Evolutionary conservation across 192 early-diverging fungal species (phyloP).

Genomic region (Coemansia javaensis): DNA sequence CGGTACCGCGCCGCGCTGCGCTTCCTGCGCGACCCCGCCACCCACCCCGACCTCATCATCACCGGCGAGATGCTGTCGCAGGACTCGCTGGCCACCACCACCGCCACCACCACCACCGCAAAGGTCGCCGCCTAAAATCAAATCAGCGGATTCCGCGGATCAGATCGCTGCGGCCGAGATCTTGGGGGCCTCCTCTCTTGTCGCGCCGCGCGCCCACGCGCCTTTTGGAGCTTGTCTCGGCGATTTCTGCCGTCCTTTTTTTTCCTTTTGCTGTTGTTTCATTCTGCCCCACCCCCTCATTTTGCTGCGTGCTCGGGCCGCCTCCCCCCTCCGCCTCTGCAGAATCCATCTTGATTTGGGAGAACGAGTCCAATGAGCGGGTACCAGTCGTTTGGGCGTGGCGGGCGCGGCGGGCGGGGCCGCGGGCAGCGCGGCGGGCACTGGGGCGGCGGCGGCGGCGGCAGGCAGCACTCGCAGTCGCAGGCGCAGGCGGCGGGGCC

Average conservation of each 20-base stretch:
- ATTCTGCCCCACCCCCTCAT: not conserved
- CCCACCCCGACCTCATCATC: constrained; percentile 44
- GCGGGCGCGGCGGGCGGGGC: constrained; percentile 13
- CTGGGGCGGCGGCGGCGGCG: constrained; percentile 15
- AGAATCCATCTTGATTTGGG: no score
- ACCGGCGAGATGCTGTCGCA: constrained; percentile 13
- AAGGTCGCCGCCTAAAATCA: no score
- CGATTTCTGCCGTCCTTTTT: no score
- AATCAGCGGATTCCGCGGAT: no score
- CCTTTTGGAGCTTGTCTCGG: no score
- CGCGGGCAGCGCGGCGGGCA: constrained; percentile 41
- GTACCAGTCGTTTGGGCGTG: constrained; percentile 6
- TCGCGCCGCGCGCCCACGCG: no score
- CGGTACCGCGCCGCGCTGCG: constrained; percentile 29
- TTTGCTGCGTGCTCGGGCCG: no score
- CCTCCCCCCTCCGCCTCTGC: no score
- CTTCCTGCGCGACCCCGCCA: constrained; percentile 36
- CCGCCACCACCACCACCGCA: no score
- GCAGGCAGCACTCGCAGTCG: no score
- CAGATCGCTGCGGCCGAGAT: no score
- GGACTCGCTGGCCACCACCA: not conserved
- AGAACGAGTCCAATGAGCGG: not conserved
- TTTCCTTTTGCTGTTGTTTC: not conserved
- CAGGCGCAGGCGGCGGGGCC: constrained; percentile 18
- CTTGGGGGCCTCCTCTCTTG: no score